These are phyloP conservation scores for Drechmeria coniospora DNA, from an alignment of 2,329 filamentous ascomycete genomes.

Conservation along the genomic window DNA sequence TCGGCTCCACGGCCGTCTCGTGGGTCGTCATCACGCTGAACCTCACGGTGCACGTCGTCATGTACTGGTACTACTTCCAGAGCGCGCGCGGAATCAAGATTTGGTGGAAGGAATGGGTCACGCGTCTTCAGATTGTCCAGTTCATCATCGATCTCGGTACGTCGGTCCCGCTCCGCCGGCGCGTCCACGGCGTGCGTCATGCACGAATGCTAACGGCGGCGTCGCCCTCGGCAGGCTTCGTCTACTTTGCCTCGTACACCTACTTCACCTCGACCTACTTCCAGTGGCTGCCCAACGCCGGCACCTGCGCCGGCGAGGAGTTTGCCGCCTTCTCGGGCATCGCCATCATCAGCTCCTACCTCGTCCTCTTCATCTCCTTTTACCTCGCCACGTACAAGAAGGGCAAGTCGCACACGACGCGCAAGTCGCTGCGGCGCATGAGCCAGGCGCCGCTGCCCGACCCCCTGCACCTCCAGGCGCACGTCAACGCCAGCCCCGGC, in stretches of 20 bases:
- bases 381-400: constrained; percentile 95
- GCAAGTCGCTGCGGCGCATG: constrained; percentile 57
- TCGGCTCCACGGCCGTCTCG: constrained; percentile 82
- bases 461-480: constrained; percentile 56
- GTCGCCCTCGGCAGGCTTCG: too few relatives aligned
- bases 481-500: constrained; percentile 32
- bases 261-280: constrained; percentile 94
- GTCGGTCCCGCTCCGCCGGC: constrained; percentile 15
- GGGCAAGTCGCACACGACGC: constrained; percentile 64
- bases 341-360: constrained; percentile 82
- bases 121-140: constrained; percentile 89
- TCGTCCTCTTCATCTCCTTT: constrained; percentile 97
- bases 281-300: constrained; percentile 65
- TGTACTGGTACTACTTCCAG: constrained; percentile 99
- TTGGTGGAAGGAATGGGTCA: constrained; percentile 99
- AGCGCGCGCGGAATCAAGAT: constrained; percentile 86
- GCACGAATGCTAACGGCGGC: too few relatives aligned
- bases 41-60: constrained; percentile 87
- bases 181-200: too few relatives aligned
- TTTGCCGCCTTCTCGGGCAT: constrained; percentile 91
- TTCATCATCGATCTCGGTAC: constrained; percentile 92
- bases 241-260: constrained; percentile 98
- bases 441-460: constrained; percentile 59
- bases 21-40: constrained; percentile 93
- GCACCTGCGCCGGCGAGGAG: constrained; percentile 86